phyloP scores from a whole-genome alignment of 192 early-diverging fungal species.

The Coemansia sp. region DNA sequence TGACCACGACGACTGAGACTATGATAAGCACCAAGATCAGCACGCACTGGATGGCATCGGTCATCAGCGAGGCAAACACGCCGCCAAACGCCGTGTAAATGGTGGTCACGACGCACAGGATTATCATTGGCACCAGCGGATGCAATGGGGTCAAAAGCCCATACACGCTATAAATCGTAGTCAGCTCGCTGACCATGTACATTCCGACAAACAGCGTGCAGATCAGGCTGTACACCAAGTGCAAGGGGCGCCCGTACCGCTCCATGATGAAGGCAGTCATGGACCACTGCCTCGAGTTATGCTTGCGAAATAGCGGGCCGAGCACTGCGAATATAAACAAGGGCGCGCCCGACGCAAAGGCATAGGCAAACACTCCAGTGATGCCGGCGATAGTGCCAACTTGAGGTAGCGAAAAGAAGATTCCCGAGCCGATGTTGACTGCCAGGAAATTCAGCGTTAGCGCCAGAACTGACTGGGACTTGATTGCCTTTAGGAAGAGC shows the following conservation, averaged over 20 bases:
- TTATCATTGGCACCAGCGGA: slow-evolving; percentile 58
- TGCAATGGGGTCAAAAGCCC: slow-evolving; percentile 57
- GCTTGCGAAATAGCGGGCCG: slow-evolving; percentile 59
- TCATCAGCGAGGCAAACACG: slow-evolving; percentile 65
- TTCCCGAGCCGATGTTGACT: slow-evolving; percentile 60
- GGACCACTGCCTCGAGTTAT: slow-evolving; percentile 63
- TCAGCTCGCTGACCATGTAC: slow-evolving; percentile 66
- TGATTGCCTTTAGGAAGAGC: slow-evolving; percentile 57
- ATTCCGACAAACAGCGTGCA: slow-evolving; percentile 65
- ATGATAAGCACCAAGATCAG: slow-evolving; percentile 58
- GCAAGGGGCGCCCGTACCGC: slow-evolving; percentile 62
- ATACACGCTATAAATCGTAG: slow-evolving; percentile 62
- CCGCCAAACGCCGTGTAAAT: slow-evolving; percentile 70
- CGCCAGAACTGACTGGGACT: slow-evolving; percentile 52
- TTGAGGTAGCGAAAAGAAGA: slow-evolving; percentile 66
- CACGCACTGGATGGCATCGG: slow-evolving; percentile 62
- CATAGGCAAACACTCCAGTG: slow-evolving; percentile 65
- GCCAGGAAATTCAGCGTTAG: slow-evolving; percentile 57
- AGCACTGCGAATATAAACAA: slow-evolving; percentile 60
- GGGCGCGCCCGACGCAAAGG: slow-evolving; percentile 62
- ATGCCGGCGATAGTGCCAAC: slow-evolving; percentile 66
- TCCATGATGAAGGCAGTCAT: slow-evolving; percentile 65
- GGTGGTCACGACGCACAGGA: slow-evolving; percentile 63
- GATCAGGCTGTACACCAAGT: slow-evolving; percentile 57
- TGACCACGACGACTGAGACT: slow-evolving; percentile 57